phyloP scores from a whole-genome alignment of 1,284 basidiomycete genomes.

The Trichosporon sp. region DNA sequence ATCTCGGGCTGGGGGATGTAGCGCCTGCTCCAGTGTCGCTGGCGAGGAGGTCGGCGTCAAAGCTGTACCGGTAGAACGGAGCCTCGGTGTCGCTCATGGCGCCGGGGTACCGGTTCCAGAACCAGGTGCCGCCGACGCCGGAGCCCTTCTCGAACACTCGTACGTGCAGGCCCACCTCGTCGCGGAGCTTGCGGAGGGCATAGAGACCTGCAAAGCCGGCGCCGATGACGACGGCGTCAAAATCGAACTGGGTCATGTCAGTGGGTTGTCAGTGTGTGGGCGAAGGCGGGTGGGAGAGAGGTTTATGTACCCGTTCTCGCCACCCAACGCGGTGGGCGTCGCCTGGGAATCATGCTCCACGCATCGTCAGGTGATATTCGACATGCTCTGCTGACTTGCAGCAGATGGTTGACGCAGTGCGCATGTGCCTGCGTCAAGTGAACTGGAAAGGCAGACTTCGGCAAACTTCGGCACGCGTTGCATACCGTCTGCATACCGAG shows the following conservation, averaged over 20 bases:
- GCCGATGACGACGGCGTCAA: slow-evolving; percentile 27
- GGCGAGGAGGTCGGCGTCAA: slow-evolving; percentile 25
- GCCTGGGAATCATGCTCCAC: background rate
- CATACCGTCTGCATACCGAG: background rate
- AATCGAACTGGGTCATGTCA: background rate
- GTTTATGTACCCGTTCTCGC: background rate
- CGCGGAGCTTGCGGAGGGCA: slow-evolving; percentile 24
- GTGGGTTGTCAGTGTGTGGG: background rate
- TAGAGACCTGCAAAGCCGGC: slow-evolving; percentile 28
- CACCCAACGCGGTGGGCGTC: background rate
- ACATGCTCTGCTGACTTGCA: background rate
- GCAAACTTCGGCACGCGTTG: background rate
- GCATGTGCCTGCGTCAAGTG: background rate
- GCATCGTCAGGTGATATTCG: background rate
- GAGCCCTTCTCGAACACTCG: slow-evolving; percentile 21
- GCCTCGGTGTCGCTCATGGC: slow-evolving; percentile 42
- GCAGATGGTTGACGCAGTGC: background rate
- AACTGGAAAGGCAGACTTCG: background rate
- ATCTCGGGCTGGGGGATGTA: slow-evolving; percentile 43
- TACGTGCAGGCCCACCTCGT: slow-evolving; percentile 19
- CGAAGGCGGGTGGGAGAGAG: background rate
- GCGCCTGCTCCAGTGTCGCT: slow-evolving; percentile 33
- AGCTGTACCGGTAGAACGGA: slow-evolving; percentile 39
- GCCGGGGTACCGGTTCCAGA: slow-evolving; percentile 36
- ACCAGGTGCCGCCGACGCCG: slow-evolving; percentile 30